These are phyloP conservation scores for Xylaria sp. DNA, from an alignment of 2,329 filamentous ascomycete species.

Conservation along the genomic window DNA sequence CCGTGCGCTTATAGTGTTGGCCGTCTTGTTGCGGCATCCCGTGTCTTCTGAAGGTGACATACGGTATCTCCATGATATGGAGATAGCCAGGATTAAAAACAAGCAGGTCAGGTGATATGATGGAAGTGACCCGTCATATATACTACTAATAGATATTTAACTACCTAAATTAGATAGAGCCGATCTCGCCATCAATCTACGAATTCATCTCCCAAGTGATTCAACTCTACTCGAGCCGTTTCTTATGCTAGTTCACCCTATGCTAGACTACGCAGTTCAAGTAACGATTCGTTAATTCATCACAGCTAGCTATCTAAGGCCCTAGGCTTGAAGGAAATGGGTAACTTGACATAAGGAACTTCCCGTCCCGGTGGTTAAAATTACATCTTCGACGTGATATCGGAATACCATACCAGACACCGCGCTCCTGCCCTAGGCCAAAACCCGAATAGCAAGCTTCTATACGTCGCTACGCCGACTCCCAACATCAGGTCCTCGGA, in stretches of 20 bases:
- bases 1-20: neutral
- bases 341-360: neutral
- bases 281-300: neutral
- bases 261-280: neutral
- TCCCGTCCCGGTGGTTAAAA: slow-evolving; percentile 2
- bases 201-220: too few species aligned
- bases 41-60: neutral
- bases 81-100: neutral
- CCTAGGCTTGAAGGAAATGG: neutral
- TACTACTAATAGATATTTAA: neutral
- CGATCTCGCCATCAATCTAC: too few species aligned
- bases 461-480: neutral
- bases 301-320: neutral
- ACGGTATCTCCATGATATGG: neutral
- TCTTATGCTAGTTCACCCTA: neutral
- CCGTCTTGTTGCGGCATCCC: neutral
- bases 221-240: too few species aligned
- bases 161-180: neutral
- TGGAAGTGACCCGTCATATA: neutral
- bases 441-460: slow-evolving; percentile 3
- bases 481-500: slow-evolving; percentile 10
- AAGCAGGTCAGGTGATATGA: neutral
- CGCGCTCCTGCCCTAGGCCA: slow-evolving; percentile 13
- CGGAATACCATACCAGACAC: slow-evolving; percentile 14
- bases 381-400: slow-evolving; percentile 15